These are phyloP conservation scores for Hirsutella rhossiliensis DNA, from an alignment of 2,329 filamentous ascomycete genomes.

Conservation along the genomic window DNA sequence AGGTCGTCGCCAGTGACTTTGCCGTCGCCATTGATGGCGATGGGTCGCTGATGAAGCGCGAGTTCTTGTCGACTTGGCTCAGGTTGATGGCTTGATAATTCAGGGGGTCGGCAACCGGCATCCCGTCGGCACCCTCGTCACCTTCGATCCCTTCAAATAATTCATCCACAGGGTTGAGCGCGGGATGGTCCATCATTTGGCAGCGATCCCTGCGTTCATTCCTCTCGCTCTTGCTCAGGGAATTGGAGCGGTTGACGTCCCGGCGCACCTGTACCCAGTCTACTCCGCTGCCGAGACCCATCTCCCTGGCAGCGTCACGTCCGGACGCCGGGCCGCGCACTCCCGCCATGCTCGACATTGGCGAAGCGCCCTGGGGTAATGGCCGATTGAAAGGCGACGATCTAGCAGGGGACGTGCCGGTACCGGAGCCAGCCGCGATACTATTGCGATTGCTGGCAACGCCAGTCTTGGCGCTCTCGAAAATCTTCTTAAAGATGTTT, in stretches of 20 bases:
- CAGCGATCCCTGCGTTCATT: slow-evolving; percentile 78
- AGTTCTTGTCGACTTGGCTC: slow-evolving; percentile 86
- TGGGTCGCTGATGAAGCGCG: slow-evolving; percentile 69
- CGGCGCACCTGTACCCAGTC: slow-evolving; percentile 98
- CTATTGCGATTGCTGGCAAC: slow-evolving; percentile 82
- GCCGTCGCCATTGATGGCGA: slow-evolving; percentile 73
- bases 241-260: slow-evolving; percentile 92
- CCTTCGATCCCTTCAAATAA: slow-evolving; percentile 76
- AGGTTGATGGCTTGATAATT: slow-evolving; percentile 75
- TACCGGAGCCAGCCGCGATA: slow-evolving; percentile 46
- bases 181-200: slow-evolving; percentile 86
- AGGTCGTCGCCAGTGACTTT: slow-evolving; percentile 72
- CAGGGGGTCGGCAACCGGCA: slow-evolving; percentile 68
- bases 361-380: slow-evolving; percentile 22
- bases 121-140: slow-evolving; percentile 77
- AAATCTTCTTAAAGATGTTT: slow-evolving; percentile 90
- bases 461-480: slow-evolving; percentile 87
- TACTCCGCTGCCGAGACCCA: slow-evolving; percentile 49
- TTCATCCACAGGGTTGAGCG: slow-evolving; percentile 81
- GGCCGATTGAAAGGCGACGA: slow-evolving; percentile 31
- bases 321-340: slow-evolving; percentile 22
- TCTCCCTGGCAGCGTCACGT: slow-evolving; percentile 52
- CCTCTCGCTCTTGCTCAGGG: slow-evolving; percentile 77
- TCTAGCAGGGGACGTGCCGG: slow-evolving; percentile 30
- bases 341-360: slow-evolving; percentile 28